Percentiles rank a stretch among this genome's conserved stretches.
These are phyloP conservation scores for Tremella yokohamensis DNA, from an alignment of 768 basidiomycete species.

Conservation along the genomic window DNA sequence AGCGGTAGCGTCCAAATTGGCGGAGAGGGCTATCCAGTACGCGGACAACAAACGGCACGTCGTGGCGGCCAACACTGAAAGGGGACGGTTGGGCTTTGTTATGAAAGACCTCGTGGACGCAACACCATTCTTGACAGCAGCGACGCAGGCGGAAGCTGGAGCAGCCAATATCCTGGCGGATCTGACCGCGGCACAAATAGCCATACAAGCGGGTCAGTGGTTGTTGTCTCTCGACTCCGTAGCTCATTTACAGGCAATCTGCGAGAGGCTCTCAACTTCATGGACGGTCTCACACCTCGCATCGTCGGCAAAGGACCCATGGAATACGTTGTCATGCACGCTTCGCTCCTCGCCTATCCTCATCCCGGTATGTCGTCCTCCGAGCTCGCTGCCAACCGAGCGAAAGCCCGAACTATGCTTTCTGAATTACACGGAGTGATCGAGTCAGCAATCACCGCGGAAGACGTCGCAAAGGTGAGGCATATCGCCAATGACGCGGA, in stretches of 20 bases:
- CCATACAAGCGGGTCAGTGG: constrained; percentile 68
- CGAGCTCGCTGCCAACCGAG: constrained; percentile 68
- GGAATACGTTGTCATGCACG: constrained; percentile 84
- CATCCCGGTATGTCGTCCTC: constrained; percentile 72
- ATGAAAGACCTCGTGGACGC: constrained; percentile 64
- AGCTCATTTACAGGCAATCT: constrained; percentile 35
- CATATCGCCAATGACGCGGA: constrained; percentile 73
- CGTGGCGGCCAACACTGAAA: constrained; percentile 75
- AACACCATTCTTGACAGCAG: constrained; percentile 68
- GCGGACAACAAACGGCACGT: constrained; percentile 65
- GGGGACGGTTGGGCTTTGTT: constrained; percentile 77
- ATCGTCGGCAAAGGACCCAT: constrained; percentile 56
- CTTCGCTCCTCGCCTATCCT: constrained; percentile 77
- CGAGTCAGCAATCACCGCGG: constrained; percentile 58
- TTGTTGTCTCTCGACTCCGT: not conserved
- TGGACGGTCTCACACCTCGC: constrained; percentile 47
- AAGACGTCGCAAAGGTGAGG: constrained; percentile 52
- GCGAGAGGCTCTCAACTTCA: constrained; percentile 50
- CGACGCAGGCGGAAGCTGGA: constrained; percentile 56
- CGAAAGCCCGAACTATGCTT: constrained; percentile 73
- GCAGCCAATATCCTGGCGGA: constrained; percentile 70
- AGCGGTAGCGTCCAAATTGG: constrained; percentile 77
- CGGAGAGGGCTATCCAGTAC: constrained; percentile 89
- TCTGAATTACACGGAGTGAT: constrained; percentile 54
- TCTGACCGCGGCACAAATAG: constrained; percentile 81